Evolutionary conservation across 2,329 filamentous ascomycete species (phyloP).

Genomic region (Fusarium kyushuense): DNA sequence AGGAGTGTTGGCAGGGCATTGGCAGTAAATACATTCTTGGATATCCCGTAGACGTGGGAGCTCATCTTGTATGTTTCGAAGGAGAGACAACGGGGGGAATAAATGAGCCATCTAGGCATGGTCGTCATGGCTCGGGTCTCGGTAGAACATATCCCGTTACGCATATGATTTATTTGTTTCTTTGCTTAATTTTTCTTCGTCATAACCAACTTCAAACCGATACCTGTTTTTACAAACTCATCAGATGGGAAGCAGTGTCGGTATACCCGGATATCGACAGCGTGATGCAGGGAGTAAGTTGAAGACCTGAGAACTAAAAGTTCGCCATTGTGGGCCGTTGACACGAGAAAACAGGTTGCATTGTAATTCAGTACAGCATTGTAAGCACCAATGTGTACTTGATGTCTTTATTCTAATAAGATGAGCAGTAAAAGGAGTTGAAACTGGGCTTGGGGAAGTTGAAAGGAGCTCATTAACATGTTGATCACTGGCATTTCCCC

Average conservation of each 20-base stretch:
- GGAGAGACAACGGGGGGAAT: slow-evolving; percentile 16
- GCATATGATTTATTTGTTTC: background rate
- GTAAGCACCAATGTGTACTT: slow-evolving; percentile 5
- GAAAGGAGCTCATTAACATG: slow-evolving; percentile 22
- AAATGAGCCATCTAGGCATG: slow-evolving; percentile 9
- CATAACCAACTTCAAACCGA: background rate
- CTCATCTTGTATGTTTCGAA: slow-evolving; percentile 24
- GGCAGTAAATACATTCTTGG: slow-evolving; percentile 13
- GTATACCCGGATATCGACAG: background rate
- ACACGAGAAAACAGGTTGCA: slow-evolving; percentile 15
- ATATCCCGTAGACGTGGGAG: slow-evolving; percentile 28
- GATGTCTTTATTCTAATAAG: slow-evolving; percentile 17
- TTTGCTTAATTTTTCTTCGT: background rate
- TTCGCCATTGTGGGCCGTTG: slow-evolving; percentile 21
- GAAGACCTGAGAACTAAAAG: background rate
- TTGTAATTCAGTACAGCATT: background rate
- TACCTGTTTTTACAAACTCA: background rate
- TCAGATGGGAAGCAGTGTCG: background rate
- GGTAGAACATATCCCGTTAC: slow-evolving; percentile 15
- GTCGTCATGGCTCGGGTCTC: slow-evolving; percentile 26
- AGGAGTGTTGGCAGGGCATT: slow-evolving; percentile 26
- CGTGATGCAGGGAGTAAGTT: background rate
- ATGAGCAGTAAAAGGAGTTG: slow-evolving; percentile 23
- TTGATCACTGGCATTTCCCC: slow-evolving; percentile 47
- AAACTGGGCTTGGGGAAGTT: slow-evolving; percentile 13